phyloP scores from a whole-genome alignment of 768 basidiomycete species.

The Tricholomella constricta region DNA sequence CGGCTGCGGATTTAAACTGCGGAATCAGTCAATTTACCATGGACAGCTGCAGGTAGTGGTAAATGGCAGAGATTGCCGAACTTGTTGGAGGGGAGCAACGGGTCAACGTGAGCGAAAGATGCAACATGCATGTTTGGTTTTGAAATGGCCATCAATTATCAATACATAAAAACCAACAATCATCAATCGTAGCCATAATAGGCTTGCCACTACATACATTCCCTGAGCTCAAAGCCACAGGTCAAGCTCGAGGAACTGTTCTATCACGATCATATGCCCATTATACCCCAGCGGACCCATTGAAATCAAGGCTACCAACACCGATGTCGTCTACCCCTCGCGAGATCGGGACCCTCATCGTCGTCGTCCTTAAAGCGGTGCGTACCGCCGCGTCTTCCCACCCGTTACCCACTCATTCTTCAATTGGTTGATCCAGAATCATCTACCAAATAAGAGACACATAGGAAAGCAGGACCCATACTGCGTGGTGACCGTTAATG shows the following conservation, averaged over 20 bases:
- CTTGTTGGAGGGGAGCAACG: background rate
- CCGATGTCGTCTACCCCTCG: constrained; percentile 62
- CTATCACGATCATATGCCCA: constrained; percentile 8
- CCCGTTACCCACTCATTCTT: constrained; percentile 13
- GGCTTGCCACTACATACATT: background rate
- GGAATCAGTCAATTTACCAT: background rate
- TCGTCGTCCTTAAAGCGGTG: constrained; percentile 93
- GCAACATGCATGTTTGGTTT: background rate
- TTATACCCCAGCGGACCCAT: constrained; percentile 3
- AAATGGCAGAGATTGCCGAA: background rate
- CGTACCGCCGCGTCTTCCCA: constrained; percentile 34
- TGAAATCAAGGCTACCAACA: constrained; percentile 5
- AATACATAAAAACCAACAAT: background rate
- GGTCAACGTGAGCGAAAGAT: background rate
- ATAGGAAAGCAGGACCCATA: constrained; percentile 99
- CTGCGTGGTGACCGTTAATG: constrained; percentile 76
- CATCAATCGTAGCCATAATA: background rate
- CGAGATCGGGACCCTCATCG: constrained; percentile 92
- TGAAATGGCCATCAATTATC: background rate
- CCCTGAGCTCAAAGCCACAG: constrained; percentile 1
- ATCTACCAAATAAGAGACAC: constrained; percentile 87
- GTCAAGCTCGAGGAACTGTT: background rate
- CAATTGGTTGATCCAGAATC: constrained; percentile 54
- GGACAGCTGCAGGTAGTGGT: background rate
- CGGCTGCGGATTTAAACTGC: constrained; percentile 12